Evolutionary conservation across 2,329 filamentous ascomycete species (phyloP), one percentile per base, ranked within the genome.

Genomic region (Verticillium isaacii): DNA sequence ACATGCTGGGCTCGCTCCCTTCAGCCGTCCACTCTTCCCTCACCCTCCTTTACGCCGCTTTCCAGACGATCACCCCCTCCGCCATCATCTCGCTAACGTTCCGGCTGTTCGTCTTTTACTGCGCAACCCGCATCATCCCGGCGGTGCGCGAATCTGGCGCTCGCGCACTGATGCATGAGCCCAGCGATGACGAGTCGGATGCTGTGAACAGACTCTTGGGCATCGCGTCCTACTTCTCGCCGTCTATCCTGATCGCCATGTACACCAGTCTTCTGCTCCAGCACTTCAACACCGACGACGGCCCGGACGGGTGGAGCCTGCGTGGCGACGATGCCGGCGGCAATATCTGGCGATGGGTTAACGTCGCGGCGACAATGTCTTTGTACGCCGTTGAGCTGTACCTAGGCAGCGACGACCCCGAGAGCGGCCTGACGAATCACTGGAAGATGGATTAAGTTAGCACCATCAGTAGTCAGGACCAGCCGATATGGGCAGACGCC

Each of bases 261-360:
- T 99, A 99, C 75, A 99, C 95, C 2, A 97, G 93, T 75, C 78
- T 99, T 58, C 79, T 99, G 37, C 89, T 98, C 80, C 95, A 98
- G 74, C 95, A 99, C 75, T 98, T 99, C 71, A 91, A 92, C 5
- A 89, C 90, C 12, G 89, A 82, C 59, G 86, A 89, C 65, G 87
- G 86, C 2, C 84, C 85, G 2, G 85, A 85, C 60, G 86, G 93
- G 81, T 97, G 93, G 93, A 93, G 89, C 2, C 88, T 91, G 59
- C 89, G 93, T 69, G 91, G 92, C 17, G 92, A 90, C 6, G 91
- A 93, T 68, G 81, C 88, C 4, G 93, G 92, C 14, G 92, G 93
- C 19, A 96, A 95, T 71, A 84, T 91, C 19, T 97, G 92, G 91
- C 85, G 93, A 60, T 98, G 95, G 95, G 85, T 95, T 68, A 99